Evolutionary conservation across 805 yeast genomes (phyloP).

Genomic region (Candida insectalens): DNA sequence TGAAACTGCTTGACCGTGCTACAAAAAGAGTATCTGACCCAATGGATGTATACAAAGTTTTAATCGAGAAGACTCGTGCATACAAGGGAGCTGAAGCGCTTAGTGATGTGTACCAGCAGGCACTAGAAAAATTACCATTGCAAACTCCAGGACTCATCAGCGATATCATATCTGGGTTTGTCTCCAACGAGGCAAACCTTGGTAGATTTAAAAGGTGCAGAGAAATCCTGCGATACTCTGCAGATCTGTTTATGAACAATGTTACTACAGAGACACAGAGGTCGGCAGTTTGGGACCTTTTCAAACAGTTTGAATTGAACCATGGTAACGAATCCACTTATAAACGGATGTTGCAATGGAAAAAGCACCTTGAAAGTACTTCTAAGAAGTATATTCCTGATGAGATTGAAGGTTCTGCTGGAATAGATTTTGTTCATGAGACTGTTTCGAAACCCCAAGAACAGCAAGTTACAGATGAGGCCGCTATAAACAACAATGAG

Average conservation of each 20-base stretch:
- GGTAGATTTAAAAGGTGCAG: constrained; percentile 55
- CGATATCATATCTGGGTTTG: constrained; percentile 43
- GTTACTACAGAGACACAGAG: constrained; percentile 17
- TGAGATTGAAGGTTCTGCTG: constrained; percentile 15
- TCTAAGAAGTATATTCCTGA: constrained; percentile 14
- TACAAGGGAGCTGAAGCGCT: constrained; percentile 32
- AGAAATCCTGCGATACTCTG: constrained; percentile 47
- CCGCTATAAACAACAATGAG: constrained; percentile 48
- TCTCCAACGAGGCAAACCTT: constrained; percentile 41
- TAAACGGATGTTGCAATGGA: constrained; percentile 62
- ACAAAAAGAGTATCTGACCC: constrained; percentile 21
- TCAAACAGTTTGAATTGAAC: constrained; percentile 68
- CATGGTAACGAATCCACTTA: constrained; percentile 64
- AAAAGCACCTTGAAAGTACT: constrained; percentile 28
- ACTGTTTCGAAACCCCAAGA: constrained; percentile 20
- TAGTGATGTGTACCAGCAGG: constrained; percentile 41
- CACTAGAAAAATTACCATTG: constrained; percentile 28
- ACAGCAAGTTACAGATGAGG: constrained; percentile 4
- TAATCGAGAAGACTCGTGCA: constrained; percentile 30
- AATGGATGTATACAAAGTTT: constrained; percentile 32
- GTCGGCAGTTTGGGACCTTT: constrained; percentile 45
- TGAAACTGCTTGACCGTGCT: constrained; percentile 36
- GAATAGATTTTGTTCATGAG: constrained; percentile 42
- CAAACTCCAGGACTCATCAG: constrained; percentile 19
- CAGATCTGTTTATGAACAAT: constrained; percentile 29